Conservation (phyloP, 2,329 filamentous ascomycete species). For the Epichloe brachyelytri region DNA sequence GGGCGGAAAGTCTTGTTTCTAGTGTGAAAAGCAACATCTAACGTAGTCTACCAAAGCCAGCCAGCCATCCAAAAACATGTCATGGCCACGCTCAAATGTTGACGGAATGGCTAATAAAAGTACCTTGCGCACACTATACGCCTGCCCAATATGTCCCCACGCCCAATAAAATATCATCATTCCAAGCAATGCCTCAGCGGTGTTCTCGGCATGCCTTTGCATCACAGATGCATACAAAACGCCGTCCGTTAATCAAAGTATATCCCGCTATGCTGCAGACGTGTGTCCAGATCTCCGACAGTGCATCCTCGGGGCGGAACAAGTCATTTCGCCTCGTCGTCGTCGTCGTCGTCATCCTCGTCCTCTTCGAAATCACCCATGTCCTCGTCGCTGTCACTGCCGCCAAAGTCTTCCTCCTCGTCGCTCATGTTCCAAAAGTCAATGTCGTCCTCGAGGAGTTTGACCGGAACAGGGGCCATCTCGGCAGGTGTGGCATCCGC, state of each 20-base stretch:
- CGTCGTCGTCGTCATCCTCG: slow-evolving; percentile 30
- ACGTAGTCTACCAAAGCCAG: neutral
- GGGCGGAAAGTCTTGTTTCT: too few relatives aligned
- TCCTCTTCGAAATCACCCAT: slow-evolving; percentile 47
- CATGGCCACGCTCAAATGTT: neutral
- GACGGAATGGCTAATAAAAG: too few relatives aligned
- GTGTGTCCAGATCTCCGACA: neutral
- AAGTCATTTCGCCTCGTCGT: neutral
- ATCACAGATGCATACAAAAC: neutral
- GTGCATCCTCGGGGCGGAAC: neutral
- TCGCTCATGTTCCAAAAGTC: slow-evolving; percentile 74
- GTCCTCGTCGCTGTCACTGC: slow-evolving; percentile 55
- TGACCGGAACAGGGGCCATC: slow-evolving; percentile 46
- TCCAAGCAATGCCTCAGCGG: too few relatives aligned
- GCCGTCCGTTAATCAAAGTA: slow-evolving; percentile 1
- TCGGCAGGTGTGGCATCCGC: slow-evolving; percentile 63
- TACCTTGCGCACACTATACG: too few relatives aligned
- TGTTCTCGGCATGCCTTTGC: neutral
- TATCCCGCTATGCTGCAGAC: slow-evolving; percentile 5
- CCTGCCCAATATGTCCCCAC: neutral
- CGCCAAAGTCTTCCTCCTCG: slow-evolving; percentile 65
- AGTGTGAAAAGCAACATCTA: neutral
- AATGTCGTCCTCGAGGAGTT: slow-evolving; percentile 52
- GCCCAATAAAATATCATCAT: neutral
- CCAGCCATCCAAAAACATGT: neutral